These are phyloP conservation scores for Aspergillus aculeatinus DNA, from an alignment of 2,329 filamentous ascomycete species.

Conservation along the genomic window DNA sequence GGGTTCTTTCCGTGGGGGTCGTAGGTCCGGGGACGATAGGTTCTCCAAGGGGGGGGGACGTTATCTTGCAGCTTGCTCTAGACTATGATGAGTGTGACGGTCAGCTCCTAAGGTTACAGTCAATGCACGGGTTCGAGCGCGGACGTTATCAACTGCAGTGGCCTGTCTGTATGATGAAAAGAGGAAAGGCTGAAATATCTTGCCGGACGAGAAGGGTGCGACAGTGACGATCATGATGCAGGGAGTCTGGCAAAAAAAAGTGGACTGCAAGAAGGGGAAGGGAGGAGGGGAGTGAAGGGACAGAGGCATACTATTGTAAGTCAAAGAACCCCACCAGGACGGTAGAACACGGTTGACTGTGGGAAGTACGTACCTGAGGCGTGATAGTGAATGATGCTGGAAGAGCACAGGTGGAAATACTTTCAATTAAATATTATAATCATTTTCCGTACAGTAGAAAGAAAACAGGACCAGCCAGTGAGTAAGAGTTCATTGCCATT, in stretches of 20 bases:
- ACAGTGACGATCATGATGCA: constrained; percentile 22
- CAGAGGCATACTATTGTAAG: constrained; percentile 12
- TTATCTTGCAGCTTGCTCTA: constrained; percentile 11
- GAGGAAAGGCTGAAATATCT: constrained; percentile 1
- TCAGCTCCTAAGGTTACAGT: constrained; percentile 13
- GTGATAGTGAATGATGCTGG: constrained; percentile 3
- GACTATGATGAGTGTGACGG: constrained; percentile 8
- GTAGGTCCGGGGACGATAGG: not conserved
- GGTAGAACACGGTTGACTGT: constrained; percentile 1
- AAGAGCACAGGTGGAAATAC: constrained; percentile 3
- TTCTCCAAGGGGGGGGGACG: constrained; percentile 8
- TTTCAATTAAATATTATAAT: constrained; percentile 17
- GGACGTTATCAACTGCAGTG: constrained; percentile 13
- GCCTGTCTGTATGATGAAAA: constrained; percentile 20
- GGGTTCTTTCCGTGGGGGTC: not conserved
- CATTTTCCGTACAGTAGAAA: constrained; percentile 8
- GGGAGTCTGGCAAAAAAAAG: constrained; percentile 14
- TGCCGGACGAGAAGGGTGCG: constrained; percentile 8
- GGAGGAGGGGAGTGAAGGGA: constrained; percentile 4
- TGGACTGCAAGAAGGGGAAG: constrained; percentile 1
- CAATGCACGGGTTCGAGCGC: not conserved
- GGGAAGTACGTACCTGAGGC: not conserved
- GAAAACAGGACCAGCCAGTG: constrained; percentile 28
- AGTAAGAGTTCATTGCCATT: constrained; percentile 17
- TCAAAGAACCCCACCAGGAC: not conserved